Base-by-base conservation (phyloP, 2,329 filamentous ascomycete genomes). In the Cladosporium oxysporum region DNA sequence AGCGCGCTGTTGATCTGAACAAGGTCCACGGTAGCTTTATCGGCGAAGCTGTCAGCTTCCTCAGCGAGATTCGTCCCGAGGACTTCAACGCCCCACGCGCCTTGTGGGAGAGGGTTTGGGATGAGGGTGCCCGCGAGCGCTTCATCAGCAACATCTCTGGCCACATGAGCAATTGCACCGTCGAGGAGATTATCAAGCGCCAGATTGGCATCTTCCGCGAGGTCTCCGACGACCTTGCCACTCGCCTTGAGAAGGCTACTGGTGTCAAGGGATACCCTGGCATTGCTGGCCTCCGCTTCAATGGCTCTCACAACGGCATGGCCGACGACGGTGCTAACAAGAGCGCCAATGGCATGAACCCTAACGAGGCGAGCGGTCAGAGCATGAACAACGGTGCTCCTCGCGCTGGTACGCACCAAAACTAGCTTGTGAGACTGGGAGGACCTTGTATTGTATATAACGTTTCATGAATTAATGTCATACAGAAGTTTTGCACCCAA, bases 141-240 rank as follows among this genome's bases (percentile, higher is more conserved):
- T 87, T 88, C 76, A 80, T 89, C 74, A 80, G 78, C 47, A 89
- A 88, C 65, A 83, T 88, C 4, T 81, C 84, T 0, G 85, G 85
- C 2, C 87, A 89, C 76, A 89, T 89, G 85, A 79, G 76, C 31
- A 81, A 82, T 2, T 89, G 86, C 74, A 79, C 78, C 58, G 79
- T 87, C 52, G 78, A 87, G 69, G 87, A 89, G 74, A 84, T 88
- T 3, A 79, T 89, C 75, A 88, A 87, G 81, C 79, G 87, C 18
- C 85, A 89, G 76, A 88, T 89, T 66, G 83, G 82, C 62, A 89
- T 89, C 73, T 89, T 89, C 81, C 80, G 87, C 1, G 86, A 89
- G 72, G 87, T 89, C 0, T 84, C 83, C 7, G 79, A 83, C 0
- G 86, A 89, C 59, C 78, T 89, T 31, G 87, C 86, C 0, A 73